A percentile compares a stretch with the other conserved stretches of the same genome.
Conservation (phyloP, 805 yeast species). For the Candida loeiensis region DNA sequence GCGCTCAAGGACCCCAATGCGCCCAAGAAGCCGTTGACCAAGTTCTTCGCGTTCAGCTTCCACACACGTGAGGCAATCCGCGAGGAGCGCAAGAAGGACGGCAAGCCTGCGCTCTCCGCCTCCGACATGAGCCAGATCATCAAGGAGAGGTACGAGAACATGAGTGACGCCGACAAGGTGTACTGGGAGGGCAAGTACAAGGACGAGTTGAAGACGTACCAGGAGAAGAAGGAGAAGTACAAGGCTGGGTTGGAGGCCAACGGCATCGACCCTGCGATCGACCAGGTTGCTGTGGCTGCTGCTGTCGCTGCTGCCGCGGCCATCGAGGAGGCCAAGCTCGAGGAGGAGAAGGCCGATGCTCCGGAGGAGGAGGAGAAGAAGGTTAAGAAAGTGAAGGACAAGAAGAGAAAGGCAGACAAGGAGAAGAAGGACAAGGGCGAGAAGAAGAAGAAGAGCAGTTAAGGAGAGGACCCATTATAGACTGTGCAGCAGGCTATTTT, state of each 20-base stretch:
- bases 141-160: conserved; percentile 72
- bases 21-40: conserved; percentile 91
- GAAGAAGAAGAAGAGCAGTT: conserved; percentile 14
- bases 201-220: conserved; percentile 38
- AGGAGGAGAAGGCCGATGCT: conserved; percentile 1
- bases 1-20: conserved; percentile 78
- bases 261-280: conserved; percentile 12
- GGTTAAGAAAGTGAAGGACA: conserved; percentile 15
- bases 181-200: conserved; percentile 63
- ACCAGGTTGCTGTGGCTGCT: conserved; percentile 13
- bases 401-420: conserved; percentile 14
- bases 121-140: conserved; percentile 77
- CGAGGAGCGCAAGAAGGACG: conserved; percentile 57
- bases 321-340: conserved; percentile 1
- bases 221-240: conserved; percentile 33
- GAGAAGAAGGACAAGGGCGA: conserved; percentile 15
- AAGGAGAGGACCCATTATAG: too few relatives aligned
- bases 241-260: conserved; percentile 24
- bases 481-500: too few relatives aligned
- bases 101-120: conserved; percentile 63
- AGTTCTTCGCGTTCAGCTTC: conserved; percentile 74
- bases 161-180: conserved; percentile 62
- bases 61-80: conserved; percentile 68
- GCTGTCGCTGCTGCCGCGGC: conserved; percentile 10
- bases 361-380: conserved; percentile 12